A percentile compares a stretch with the other conserved stretches of the same genome.
Evolutionary conservation across 345 rosid species (phyloP).

Genomic region (Psidium guajava): DNA sequence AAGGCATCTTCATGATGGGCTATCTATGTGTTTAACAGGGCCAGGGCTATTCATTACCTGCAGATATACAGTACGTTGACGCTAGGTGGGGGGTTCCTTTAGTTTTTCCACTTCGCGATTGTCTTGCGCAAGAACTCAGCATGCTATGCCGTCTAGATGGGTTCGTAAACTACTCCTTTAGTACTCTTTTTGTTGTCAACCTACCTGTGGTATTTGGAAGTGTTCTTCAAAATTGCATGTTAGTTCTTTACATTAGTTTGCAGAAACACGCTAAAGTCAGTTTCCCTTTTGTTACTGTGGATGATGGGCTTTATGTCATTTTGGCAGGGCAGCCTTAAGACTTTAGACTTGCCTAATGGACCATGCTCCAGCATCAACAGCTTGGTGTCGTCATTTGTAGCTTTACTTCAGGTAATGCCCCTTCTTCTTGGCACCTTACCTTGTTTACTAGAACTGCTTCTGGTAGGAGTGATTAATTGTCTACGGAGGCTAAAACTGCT

Average conservation of each 20-base stretch:
- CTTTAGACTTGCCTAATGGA: slow-evolving; percentile 26
- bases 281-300: neutral
- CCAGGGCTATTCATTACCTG: slow-evolving; percentile 86
- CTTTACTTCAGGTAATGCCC: slow-evolving; percentile 54
- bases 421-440: neutral
- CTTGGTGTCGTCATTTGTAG: slow-evolving; percentile 74
- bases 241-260: neutral
- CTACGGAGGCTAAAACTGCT: neutral
- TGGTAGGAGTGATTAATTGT: neutral
- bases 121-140: slow-evolving; percentile 59
- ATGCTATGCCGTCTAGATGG: slow-evolving; percentile 61
- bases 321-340: slow-evolving; percentile 86
- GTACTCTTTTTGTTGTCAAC: neutral
- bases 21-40: slow-evolving; percentile 42
- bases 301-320: slow-evolving; percentile 22
- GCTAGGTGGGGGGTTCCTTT: slow-evolving; percentile 73
- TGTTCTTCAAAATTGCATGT: neutral
- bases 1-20: neutral
- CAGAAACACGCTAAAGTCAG: neutral
- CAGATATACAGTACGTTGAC: slow-evolving; percentile 88
- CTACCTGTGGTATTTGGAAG: neutral
- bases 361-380: slow-evolving; percentile 56
- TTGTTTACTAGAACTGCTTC: neutral
- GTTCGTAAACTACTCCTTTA: slow-evolving; percentile 22
- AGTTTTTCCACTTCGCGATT: slow-evolving; percentile 84